Conservation (phyloP, 2,329 filamentous ascomycete genomes). For the Pochonia chlamydosporia region DNA sequence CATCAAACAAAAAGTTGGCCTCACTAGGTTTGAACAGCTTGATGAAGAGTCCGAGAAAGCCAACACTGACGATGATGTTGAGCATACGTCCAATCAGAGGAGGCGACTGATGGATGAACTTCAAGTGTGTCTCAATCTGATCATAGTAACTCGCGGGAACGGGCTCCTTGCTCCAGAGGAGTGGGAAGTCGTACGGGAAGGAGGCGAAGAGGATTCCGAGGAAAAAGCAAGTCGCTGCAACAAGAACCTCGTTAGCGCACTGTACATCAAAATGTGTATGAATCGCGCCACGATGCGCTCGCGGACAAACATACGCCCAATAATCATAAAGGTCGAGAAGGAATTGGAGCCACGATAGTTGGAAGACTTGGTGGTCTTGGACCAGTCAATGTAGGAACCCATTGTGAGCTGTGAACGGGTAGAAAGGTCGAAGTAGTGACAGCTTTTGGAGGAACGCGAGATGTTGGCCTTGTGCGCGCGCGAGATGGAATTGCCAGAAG, state of each 20-base stretch:
- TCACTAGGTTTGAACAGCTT: slow-evolving; percentile 94
- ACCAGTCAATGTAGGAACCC: slow-evolving; percentile 42
- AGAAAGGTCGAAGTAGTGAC: no score
- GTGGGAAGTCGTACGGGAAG: slow-evolving; percentile 92
- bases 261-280: slow-evolving; percentile 5
- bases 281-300: slow-evolving; percentile 1
- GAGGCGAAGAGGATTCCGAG: slow-evolving; percentile 94
- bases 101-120: slow-evolving; percentile 85
- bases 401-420: slow-evolving; percentile 15
- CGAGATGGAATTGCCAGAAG: slow-evolving; percentile 8
- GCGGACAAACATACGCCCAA: slow-evolving; percentile 65
- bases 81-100: slow-evolving; percentile 89
- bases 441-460: no score
- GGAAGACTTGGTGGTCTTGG: slow-evolving; percentile 51
- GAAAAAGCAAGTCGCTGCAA: slow-evolving; percentile 84
- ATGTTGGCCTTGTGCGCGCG: not conserved
- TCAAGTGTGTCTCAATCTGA: slow-evolving; percentile 83
- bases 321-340: slow-evolving; percentile 95
- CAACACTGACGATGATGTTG: slow-evolving; percentile 85
- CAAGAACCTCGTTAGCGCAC: not conserved
- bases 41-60: slow-evolving; percentile 79
- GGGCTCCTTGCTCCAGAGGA: slow-evolving; percentile 69
- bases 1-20: slow-evolving; percentile 92
- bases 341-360: slow-evolving; percentile 58
- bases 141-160: slow-evolving; percentile 66